Base-by-base conservation (phyloP, 192 early-diverging fungal genomes). In the Diversispora epigaea region DNA sequence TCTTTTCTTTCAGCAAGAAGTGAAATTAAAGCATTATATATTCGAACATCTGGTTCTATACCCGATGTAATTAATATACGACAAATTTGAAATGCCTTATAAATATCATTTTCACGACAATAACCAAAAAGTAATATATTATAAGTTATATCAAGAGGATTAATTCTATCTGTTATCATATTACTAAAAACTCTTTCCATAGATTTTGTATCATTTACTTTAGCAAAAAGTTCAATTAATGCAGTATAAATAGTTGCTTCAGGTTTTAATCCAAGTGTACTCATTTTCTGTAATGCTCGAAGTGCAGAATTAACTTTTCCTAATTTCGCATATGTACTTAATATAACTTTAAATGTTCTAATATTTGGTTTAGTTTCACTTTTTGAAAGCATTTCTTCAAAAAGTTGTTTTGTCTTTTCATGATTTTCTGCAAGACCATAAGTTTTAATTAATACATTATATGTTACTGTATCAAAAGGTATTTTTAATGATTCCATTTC, bases 1-100 rank as follows among this genome's bases (percentile, higher is more conserved):
- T 85, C 85, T 2, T 80, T 80, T 57, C 80, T 62, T n/a, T 80
- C 62, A 4, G 83, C 84, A 73, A 79, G 83, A 70, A 88, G 76
- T 39, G 80, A 79, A 39, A 88, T 84, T 17, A 88, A 74, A 8
- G 83, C 83, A 50, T 83, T 84, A 58, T 82, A 86, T 1, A 83
- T 86, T 8, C 77, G 72, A 54, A 77, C 70, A 72, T 85, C 81
- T 3, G 87, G 87, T 22, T 54, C 10, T 6, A 83, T 65, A 1
- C 75, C 75, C 15, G 78, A 58, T 44, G 69, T 72, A 3, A 78
- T 17, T 79, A 88, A 80, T 21, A 71, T 77, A 0, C 71, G 70
- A 68, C 82, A 88, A 25, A 82, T 73, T 41, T 72, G 55, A 57
- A 68, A 77, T 3, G 83, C 83, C 4, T 83, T 83, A 19, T 81